Conservation (phyloP, 148 eudicot genomes). For the Heliamphora exappendiculata region DNA sequence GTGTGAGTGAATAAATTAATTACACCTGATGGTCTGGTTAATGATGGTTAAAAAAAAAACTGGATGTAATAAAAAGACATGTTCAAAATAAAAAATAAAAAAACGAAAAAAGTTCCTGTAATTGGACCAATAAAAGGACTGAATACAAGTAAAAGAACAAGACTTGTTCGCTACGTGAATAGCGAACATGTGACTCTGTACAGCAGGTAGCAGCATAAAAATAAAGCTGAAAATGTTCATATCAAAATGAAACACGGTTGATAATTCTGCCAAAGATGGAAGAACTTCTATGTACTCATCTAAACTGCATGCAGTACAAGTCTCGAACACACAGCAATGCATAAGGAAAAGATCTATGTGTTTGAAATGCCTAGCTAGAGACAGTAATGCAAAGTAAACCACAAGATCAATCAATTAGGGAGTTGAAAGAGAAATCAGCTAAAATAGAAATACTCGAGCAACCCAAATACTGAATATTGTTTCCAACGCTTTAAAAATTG, state of each 20-base stretch:
- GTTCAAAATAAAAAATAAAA: background rate
- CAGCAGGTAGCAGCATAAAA: background rate
- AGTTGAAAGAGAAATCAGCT: background rate
- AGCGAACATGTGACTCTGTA: background rate
- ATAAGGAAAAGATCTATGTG: background rate
- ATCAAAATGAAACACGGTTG: background rate
- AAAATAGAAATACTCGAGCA: background rate
- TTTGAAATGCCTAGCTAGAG: background rate
- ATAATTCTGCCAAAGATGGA: background rate
- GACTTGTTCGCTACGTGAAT: background rate
- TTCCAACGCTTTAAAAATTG: background rate
- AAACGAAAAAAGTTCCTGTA: background rate
- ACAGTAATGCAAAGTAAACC: background rate
- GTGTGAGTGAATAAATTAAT: background rate
- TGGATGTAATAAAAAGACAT: too few species aligned
- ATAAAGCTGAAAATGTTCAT: background rate
- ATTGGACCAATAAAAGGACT: background rate
- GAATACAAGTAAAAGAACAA: background rate
- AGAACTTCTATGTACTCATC: background rate
- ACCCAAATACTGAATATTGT: background rate
- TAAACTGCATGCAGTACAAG: background rate
- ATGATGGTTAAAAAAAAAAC: background rate
- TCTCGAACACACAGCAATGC: background rate
- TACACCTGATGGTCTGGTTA: background rate
- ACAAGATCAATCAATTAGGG: background rate